phyloP scores from a whole-genome alignment of 1,139 yeast species.

The Wickerhamiella infanticola region DNA sequence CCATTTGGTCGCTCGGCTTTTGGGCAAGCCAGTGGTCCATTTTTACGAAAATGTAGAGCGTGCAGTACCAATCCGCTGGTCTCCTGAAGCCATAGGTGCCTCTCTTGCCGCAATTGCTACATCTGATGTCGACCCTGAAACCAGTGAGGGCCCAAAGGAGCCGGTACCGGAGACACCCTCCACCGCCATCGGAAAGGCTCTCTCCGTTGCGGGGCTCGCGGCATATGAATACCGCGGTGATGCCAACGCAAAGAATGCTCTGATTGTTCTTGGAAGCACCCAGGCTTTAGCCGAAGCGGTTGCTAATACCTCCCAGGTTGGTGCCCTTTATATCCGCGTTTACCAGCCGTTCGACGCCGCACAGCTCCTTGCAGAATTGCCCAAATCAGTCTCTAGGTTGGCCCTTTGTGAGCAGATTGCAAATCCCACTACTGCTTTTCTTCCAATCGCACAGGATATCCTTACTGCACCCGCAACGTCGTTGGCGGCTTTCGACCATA shows the following conservation, averaged over 20 bases:
- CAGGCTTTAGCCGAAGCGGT: constrained; percentile 32
- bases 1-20: constrained; percentile 37
- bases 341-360: constrained; percentile 57
- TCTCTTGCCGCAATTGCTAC: constrained; percentile 12
- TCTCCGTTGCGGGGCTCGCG: constrained; percentile 21
- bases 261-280: constrained; percentile 48
- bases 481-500: constrained; percentile 21
- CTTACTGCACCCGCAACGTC: constrained; percentile 35
- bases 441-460: constrained; percentile 61
- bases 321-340: constrained; percentile 42
- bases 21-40: constrained; percentile 49
- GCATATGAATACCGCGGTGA: constrained; percentile 31
- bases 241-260: constrained; percentile 32
- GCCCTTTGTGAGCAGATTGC: constrained; percentile 50
- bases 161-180: constrained; percentile 16
- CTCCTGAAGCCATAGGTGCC: constrained; percentile 18
- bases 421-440: constrained; percentile 36
- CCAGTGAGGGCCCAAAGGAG: constrained; percentile 5
- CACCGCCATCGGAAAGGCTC: constrained; percentile 19
- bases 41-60: constrained; percentile 27
- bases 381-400: constrained; percentile 40
- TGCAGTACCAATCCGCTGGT: constrained; percentile 23
- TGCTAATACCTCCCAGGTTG: constrained; percentile 18
- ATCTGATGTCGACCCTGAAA: constrained; percentile 5
- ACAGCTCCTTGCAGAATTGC: constrained; percentile 36